These are phyloP conservation scores for Neofusicoccum laricinum DNA, from an alignment of 2,329 filamentous ascomycete genomes.

Conservation along the genomic window DNA sequence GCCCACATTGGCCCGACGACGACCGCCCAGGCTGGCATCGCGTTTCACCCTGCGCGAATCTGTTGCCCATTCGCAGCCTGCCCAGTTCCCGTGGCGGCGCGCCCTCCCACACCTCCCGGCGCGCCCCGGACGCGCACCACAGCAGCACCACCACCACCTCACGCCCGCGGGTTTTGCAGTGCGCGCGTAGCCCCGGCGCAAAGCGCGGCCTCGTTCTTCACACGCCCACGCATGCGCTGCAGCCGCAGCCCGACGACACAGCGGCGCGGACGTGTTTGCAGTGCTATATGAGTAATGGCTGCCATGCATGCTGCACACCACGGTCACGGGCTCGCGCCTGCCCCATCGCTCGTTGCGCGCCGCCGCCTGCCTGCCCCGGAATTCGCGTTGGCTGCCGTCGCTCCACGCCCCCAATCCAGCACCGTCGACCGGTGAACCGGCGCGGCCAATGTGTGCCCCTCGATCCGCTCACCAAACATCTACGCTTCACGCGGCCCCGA, in stretches of 20 bases:
- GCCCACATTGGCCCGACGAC: constrained; percentile 12
- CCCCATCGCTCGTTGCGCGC: neutral
- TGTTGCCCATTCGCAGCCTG: neutral
- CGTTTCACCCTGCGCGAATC: neutral
- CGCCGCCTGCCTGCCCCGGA: neutral
- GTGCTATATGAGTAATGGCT: neutral
- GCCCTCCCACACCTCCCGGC: neutral
- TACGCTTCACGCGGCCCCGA: neutral
- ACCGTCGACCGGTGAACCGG: constrained; percentile 8
- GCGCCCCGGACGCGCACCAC: constrained; percentile 1
- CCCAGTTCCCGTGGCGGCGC: neutral
- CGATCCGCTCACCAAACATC: neutral
- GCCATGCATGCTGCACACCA: constrained; percentile 2
- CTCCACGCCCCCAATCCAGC: constrained; percentile 7
- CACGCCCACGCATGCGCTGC: constrained; percentile 2
- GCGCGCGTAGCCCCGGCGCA: neutral
- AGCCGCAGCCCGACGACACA: neutral
- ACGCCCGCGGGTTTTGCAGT: neutral
- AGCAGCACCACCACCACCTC: neutral
- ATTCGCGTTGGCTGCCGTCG: constrained; percentile 8
- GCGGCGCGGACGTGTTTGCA: neutral
- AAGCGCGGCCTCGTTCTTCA: constrained; percentile 1
- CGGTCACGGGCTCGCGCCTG: neutral
- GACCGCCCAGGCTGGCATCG: neutral
- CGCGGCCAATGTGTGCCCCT: constrained; percentile 2